Percentiles rank a stretch among this genome's conserved stretches.
These are phyloP conservation scores for Triticum dicoccoides DNA, from an alignment of 176 grass and related monocot genomes.

Conservation along the genomic window DNA sequence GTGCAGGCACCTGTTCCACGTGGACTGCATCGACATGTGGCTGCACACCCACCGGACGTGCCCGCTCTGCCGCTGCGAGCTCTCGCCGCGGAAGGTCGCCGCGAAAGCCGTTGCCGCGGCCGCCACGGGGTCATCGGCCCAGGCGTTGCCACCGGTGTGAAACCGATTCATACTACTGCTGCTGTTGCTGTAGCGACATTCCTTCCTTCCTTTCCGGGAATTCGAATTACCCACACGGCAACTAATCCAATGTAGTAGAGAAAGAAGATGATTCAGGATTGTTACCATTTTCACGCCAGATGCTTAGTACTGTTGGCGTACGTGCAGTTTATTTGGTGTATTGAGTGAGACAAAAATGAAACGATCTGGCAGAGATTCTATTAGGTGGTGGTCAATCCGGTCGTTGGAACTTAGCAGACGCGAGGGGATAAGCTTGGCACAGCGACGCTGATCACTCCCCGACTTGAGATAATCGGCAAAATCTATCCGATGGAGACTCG, in stretches of 20 bases:
- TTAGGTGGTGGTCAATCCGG: not conserved
- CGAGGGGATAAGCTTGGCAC: not conserved
- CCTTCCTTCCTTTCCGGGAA: too few relatives aligned
- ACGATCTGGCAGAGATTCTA: not conserved
- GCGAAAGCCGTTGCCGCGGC: not conserved
- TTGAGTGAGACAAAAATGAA: not conserved
- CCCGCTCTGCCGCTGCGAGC: slow-evolving; percentile 44
- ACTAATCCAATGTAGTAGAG: not conserved
- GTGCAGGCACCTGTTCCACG: slow-evolving; percentile 55
- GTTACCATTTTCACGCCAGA: too few relatives aligned
- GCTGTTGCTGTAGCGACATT: not conserved
- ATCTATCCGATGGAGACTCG: not conserved
- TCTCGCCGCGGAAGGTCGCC: not conserved
- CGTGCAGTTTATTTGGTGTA: not conserved
- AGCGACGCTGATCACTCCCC: not conserved
- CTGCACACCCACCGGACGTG: slow-evolving; percentile 38
- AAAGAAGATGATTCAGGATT: not conserved
- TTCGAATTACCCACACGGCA: not conserved
- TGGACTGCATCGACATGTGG: slow-evolving; percentile 58
- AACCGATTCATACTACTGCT: not conserved
- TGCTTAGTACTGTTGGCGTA: not conserved
- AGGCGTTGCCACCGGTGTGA: slow-evolving; percentile 8
- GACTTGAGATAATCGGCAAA: not conserved
- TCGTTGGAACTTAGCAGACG: not conserved
- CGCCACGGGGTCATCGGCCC: not conserved